Base-by-base conservation (phyloP, 2,329 filamentous ascomycete genomes). In the Hymenoscyphus repandus region DNA sequence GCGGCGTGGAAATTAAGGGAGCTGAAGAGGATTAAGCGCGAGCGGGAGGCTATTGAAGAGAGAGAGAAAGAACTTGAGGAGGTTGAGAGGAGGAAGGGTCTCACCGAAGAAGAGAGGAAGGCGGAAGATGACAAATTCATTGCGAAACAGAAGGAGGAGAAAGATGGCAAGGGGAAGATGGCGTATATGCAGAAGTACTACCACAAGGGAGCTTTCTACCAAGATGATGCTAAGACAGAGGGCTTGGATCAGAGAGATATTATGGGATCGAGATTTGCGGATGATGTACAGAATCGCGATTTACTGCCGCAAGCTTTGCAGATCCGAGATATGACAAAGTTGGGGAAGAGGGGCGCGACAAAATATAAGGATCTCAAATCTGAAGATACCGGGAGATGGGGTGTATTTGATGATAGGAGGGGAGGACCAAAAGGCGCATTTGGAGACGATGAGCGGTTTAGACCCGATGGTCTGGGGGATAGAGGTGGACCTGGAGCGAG, bases 161-260 rank as follows among this genome's bases (percentile, higher is more conserved):
- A 61, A 69, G 82, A 86, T 60, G 70, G 75, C 45, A 85, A 86
- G 54, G 90, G 90, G 47, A 86, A 92, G 70, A 89, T 93, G 77
- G 80, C 80, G 1, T 96, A 83, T 68, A 89, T 97, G 87, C 91
- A 96, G 66, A 90, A 91, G 66, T 99, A 97, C 72, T 91, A 89
- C 70, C 93, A 99, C 76, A 92, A 91, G 72, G 93, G 93, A 44
- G 93, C 93, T 13, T 99, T 97, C 73, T 97, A 89, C 74, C 87
- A 86, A 59, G 89, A 91, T 47, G 88, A 95, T 61, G 78, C 84
- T 46, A 82, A 84, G 60, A 82, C 82, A 13, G 82, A 88, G 56
- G 88, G 89, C 1, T 74, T 96, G 41, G 83, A 88, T 56, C 79
- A 85, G 64, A 78, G 93, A 42, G 88, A 96, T 65, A 77, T 96